Evolutionary conservation across 1,139 yeast genomes (phyloP), one percentile per base, ranked within the genome.

Genomic region (Zygosaccharomyces pseudobailii): DNA sequence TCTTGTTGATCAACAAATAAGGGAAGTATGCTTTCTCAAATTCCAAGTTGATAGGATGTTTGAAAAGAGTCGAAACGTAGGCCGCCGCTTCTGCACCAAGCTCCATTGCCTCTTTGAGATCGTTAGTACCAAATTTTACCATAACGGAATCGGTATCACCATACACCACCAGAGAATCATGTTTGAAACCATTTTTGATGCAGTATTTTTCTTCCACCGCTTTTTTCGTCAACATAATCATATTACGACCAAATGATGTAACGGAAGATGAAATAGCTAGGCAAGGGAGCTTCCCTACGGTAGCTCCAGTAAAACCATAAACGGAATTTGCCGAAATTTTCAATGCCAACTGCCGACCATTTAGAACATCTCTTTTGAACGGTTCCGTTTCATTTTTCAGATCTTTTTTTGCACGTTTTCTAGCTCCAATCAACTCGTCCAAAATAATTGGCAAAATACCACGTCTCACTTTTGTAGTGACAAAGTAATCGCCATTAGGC

Each of bases 91-190:
- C 96, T 57, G 88, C 85, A 3, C 98, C 99, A 48, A 89, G 65
- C 48, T 78, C 76, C 98, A 94, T 94, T 58, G 96, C 87, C 28
- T 86, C 84, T 48, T 74, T 80, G 52, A 92, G 67, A 61, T 89
- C 96, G n/a, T 73, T 71, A 35, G 83, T 80, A 1, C 99, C 99
- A 71, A 94, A 94, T 62, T 88, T 89, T 39, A 94, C 97, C 98
- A 94, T 94, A 17, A 94, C 99, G 6, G 98, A 94, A 77, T 94
- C 99, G 0, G 99, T 94, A 70, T 94, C 99, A 72, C 99, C 99
- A 66, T 94, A 94, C 38, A 94, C 85, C 52, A 94, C 98, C 56
- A 84, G 79, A 0, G 97, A 85, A 69, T 94, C 95, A 63, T 77
- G 82, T 19, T 79, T 76, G 59, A 75, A 85, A 1, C 97, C 97